phyloP scores from a whole-genome alignment of 805 yeast genomes.

The Maudiozyma turicensis region DNA sequence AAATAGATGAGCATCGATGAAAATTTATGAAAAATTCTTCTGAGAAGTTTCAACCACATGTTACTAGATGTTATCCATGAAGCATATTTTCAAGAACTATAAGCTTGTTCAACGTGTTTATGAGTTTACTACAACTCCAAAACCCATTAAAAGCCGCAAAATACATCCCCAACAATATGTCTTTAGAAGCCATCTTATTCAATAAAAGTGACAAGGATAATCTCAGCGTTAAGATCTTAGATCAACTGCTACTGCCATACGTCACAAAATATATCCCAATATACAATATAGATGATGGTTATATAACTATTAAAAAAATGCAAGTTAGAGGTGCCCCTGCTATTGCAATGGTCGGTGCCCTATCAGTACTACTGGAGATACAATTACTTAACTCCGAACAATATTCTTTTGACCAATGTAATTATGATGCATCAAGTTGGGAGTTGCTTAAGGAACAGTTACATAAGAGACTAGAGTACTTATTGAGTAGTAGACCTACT shows the following conservation, averaged over 20 bases:
- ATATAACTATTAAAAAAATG: slow-evolving; percentile 76
- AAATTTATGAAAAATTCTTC: neutral
- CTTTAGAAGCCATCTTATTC: slow-evolving; percentile 61
- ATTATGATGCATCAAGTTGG: slow-evolving; percentile 28
- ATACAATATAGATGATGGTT: slow-evolving; percentile 62
- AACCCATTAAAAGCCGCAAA: too few relatives aligned
- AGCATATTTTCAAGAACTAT: too few relatives aligned
- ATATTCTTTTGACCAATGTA: slow-evolving; percentile 18
- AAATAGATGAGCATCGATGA: neutral
- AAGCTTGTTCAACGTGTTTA: too few relatives aligned
- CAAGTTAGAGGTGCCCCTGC: slow-evolving; percentile 98
- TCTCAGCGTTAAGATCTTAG: slow-evolving; percentile 50
- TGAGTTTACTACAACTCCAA: too few relatives aligned
- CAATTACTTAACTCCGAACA: slow-evolving; percentile 25
- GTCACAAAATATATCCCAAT: slow-evolving; percentile 59
- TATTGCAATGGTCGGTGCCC: slow-evolving; percentile 87
- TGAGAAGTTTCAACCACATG: too few relatives aligned
- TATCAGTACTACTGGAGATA: slow-evolving; percentile 71
- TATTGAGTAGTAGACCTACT: slow-evolving; percentile 81
- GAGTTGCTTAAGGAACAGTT: slow-evolving; percentile 32
- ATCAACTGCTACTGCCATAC: slow-evolving; percentile 79
- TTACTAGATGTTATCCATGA: too few relatives aligned
- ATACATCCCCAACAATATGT: slow-evolving; percentile 15
- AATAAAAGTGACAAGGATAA: slow-evolving; percentile 30
- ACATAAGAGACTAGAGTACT: slow-evolving; percentile 44